Evolutionary conservation across 495 filamentous ascomycete species (phyloP).

Genomic region (Penicillium tannophilum): DNA sequence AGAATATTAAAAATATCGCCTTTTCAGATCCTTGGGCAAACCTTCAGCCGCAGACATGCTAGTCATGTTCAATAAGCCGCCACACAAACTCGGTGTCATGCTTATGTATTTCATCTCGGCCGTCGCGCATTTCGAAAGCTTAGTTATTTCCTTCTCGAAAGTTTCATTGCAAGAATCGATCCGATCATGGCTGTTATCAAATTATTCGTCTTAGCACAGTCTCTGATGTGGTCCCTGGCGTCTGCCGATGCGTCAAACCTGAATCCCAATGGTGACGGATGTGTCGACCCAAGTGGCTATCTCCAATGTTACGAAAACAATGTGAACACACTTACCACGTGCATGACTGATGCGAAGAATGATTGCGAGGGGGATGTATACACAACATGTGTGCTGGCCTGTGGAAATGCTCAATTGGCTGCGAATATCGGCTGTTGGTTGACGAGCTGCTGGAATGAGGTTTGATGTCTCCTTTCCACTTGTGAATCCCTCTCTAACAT

Average conservation of each 20-base stretch:
- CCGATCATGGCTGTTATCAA: neutral
- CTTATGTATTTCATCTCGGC: conserved; percentile 2
- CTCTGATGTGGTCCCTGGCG: conserved; percentile 1
- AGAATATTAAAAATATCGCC: neutral
- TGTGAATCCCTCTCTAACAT: neutral
- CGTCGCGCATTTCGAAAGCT: neutral
- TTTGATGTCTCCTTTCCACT: neutral
- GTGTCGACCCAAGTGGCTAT: conserved; percentile 8
- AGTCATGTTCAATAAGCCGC: conserved; percentile 1
- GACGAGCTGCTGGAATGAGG: conserved; percentile 9
- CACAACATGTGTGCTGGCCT: neutral
- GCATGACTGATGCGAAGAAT: conserved; percentile 1
- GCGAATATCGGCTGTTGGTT: conserved; percentile 10
- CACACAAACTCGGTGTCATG: neutral
- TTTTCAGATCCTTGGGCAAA: neutral
- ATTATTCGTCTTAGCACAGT: neutral
- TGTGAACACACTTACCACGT: neutral
- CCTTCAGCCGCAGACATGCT: neutral
- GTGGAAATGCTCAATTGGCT: conserved; percentile 6
- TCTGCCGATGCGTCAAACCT: conserved; percentile 6
- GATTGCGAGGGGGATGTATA: neutral
- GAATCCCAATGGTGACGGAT: conserved; percentile 6
- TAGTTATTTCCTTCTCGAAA: neutral
- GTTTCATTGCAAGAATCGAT: neutral
- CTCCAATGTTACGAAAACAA: conserved; percentile 6